These are phyloP conservation scores for Eutrema salsugineum DNA, from an alignment of 441 rosid genomes.

Conservation along the genomic window DNA sequence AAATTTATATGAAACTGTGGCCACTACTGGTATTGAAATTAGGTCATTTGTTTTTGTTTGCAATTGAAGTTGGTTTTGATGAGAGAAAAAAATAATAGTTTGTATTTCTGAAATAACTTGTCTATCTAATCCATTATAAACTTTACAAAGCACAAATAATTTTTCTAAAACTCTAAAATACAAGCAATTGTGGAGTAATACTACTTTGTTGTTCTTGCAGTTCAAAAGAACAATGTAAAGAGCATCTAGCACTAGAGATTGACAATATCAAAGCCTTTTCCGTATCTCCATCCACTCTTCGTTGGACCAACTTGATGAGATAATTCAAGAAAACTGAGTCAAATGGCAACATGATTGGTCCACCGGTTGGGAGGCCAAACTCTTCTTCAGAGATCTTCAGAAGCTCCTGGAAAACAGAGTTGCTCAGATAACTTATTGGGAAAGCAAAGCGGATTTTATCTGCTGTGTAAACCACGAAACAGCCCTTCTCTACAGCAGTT, in stretches of 20 bases:
- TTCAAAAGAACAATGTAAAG: neutral
- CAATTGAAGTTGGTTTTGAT: neutral
- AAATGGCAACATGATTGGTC: slow-evolving; percentile 35
- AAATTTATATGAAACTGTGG: neutral
- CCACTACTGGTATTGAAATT: no score
- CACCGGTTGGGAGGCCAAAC: slow-evolving; percentile 22
- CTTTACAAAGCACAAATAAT: neutral
- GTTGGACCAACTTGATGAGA: slow-evolving; percentile 19
- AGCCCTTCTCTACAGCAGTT: slow-evolving; percentile 13
- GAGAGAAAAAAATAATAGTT: neutral
- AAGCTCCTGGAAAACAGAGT: slow-evolving; percentile 27
- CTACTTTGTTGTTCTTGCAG: neutral
- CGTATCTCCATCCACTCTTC: neutral
- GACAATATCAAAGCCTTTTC: slow-evolving; percentile 26
- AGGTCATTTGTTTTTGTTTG: neutral
- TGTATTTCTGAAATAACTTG: neutral
- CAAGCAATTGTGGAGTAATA: neutral
- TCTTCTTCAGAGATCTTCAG: slow-evolving; percentile 40
- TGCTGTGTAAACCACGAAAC: slow-evolving; percentile 34
- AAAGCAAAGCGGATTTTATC: slow-evolving; percentile 25
- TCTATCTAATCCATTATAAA: neutral
- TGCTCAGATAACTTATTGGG: slow-evolving; percentile 28
- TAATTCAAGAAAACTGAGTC: slow-evolving; percentile 29
- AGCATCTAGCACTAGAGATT: neutral
- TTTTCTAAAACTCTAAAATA: neutral